phyloP scores from a whole-genome alignment of 164 flowering plant species.

The Vitis labrusca region DNA sequence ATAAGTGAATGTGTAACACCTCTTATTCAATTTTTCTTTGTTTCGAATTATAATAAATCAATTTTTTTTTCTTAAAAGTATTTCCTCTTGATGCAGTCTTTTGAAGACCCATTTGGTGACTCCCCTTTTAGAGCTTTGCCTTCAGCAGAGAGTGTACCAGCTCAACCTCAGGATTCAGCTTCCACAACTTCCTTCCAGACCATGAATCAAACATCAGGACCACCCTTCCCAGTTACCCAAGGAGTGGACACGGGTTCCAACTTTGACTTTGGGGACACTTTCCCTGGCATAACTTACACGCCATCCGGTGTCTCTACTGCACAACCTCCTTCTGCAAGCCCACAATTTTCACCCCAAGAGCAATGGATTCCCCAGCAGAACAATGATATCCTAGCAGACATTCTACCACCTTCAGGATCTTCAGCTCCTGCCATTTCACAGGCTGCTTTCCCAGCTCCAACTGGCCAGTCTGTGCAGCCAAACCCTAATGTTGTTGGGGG shows the following conservation, averaged over 20 bases:
- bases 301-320: conserved; percentile 21
- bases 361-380: conserved; percentile 30
- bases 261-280: conserved; percentile 46
- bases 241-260: conserved; percentile 25
- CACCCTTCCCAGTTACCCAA: conserved; percentile 27
- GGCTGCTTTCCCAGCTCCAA: conserved; percentile 32
- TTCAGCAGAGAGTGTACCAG: conserved; percentile 27
- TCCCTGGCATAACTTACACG: conserved; percentile 40
- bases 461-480: conserved; percentile 29
- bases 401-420: conserved; percentile 68
- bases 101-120: conserved; percentile 94
- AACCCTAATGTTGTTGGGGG: conserved; percentile 18
- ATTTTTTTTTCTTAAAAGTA: neutral
- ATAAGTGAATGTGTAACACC: too few species aligned
- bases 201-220: conserved; percentile 25
- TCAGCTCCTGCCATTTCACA: conserved; percentile 30
- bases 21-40: too few species aligned
- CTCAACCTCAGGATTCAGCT: conserved; percentile 34
- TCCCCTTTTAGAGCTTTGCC: conserved; percentile 84
- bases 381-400: conserved; percentile 73
- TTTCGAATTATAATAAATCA: neutral
- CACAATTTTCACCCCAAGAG: conserved; percentile 44
- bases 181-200: conserved; percentile 35
- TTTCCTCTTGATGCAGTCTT: conserved; percentile 46
- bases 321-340: conserved; percentile 38